Conservation (phyloP, 2,329 filamentous ascomycete genomes). For the Pestalotiopsis sp. region DNA sequence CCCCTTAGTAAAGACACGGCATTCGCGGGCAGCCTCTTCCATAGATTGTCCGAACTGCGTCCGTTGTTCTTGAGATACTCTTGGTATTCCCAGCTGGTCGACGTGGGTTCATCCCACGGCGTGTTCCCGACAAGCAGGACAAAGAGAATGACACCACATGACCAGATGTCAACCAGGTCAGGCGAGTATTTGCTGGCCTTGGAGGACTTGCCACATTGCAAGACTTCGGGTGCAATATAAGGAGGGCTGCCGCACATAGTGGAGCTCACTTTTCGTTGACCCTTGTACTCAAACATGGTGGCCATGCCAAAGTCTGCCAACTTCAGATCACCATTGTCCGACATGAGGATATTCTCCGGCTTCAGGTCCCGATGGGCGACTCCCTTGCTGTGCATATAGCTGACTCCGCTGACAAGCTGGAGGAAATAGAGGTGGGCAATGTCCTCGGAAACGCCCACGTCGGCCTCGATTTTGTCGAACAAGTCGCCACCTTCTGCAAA, state of each 20-base stretch:
- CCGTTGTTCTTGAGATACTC: slow-evolving; percentile 82
- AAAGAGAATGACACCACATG: slow-evolving; percentile 96
- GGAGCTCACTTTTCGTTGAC: slow-evolving; percentile 76
- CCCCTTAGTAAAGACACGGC: slow-evolving; percentile 83
- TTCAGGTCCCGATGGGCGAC: slow-evolving; percentile 91
- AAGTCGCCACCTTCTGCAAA: slow-evolving; percentile 92
- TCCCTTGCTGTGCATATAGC: slow-evolving; percentile 94
- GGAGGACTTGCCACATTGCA: slow-evolving; percentile 52
- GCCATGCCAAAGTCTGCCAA: slow-evolving; percentile 96
- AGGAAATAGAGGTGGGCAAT: slow-evolving; percentile 96
- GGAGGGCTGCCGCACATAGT: slow-evolving; percentile 95
- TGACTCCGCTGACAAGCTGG: slow-evolving; percentile 86
- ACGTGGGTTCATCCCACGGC: slow-evolving; percentile 92
- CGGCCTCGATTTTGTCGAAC: slow-evolving; percentile 99
- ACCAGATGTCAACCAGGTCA: slow-evolving; percentile 92
- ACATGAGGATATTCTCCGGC: slow-evolving; percentile 93
- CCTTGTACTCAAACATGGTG: slow-evolving; percentile 89
- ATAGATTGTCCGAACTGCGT: slow-evolving; percentile 82
- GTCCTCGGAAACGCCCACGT: slow-evolving; percentile 90
- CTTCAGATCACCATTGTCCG: slow-evolving; percentile 82
- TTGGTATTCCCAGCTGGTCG: slow-evolving; percentile 84
- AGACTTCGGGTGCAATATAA: slow-evolving; percentile 95
- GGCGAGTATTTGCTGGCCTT: slow-evolving; percentile 67
- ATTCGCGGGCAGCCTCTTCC: slow-evolving; percentile 74
- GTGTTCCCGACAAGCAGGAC: slow-evolving; percentile 95